phyloP scores from a whole-genome alignment of 2,329 filamentous ascomycete genomes.

The Sporothrix euskadiensis region DNA sequence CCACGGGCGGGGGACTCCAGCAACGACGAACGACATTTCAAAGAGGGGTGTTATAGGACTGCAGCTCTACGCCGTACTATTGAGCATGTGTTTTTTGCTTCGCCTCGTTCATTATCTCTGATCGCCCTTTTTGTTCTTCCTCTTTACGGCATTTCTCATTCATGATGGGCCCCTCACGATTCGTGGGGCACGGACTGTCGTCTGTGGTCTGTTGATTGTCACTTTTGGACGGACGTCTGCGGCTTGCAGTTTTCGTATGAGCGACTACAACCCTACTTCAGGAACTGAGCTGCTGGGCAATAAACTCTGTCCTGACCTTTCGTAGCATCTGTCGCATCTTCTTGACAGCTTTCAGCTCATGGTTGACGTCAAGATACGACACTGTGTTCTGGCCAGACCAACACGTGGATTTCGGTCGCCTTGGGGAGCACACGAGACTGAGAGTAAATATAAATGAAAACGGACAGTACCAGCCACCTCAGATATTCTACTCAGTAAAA shows the following conservation, averaged over 20 bases:
- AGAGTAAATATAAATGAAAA: neutral
- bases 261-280: neutral
- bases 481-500: neutral
- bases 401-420: neutral
- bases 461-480: neutral
- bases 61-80: neutral
- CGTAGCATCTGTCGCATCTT: neutral
- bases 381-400: neutral
- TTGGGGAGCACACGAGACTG: neutral
- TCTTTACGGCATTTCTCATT: neutral
- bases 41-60: neutral
- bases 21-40: neutral
- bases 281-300: neutral
- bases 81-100: neutral
- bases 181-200: neutral
- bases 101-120: slow-evolving; percentile 5
- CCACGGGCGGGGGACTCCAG: neutral
- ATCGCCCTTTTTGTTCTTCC: neutral
- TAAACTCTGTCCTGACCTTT: neutral
- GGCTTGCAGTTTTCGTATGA: neutral
- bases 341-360: neutral
- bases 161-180: neutral
- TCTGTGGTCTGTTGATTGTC: neutral
- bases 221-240: neutral
- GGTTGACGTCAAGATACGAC: neutral